Evolutionary conservation across 495 filamentous ascomycete genomes (phyloP).

Genomic region (Apodospora peruviana): DNA sequence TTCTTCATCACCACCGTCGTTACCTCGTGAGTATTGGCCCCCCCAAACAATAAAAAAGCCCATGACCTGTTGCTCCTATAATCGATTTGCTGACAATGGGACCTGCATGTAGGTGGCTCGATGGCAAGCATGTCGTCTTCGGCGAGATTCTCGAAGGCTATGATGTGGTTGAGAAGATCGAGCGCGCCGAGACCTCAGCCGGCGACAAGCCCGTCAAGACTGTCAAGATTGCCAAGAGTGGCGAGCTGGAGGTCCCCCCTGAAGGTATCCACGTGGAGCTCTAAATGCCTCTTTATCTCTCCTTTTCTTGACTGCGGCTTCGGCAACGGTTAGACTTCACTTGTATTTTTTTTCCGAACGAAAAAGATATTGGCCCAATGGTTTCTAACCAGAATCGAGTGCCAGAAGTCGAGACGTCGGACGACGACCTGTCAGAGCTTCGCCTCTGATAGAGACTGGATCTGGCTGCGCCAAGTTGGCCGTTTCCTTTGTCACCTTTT

Average conservation of each 20-base stretch:
- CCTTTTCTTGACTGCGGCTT: slow-evolving; percentile 1
- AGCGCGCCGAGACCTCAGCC: slow-evolving; percentile 63
- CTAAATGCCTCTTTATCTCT: slow-evolving; percentile 43
- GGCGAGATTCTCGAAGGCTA: slow-evolving; percentile 89
- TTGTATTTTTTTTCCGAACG: not conserved
- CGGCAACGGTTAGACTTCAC: not conserved
- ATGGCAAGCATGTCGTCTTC: slow-evolving; percentile 86
- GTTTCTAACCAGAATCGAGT: not conserved
- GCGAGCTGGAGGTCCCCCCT: slow-evolving; percentile 77
- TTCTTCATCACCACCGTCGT: slow-evolving; percentile 93
- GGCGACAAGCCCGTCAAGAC: slow-evolving; percentile 66
- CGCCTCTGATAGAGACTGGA: not conserved
- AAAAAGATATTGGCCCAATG: too few species aligned
- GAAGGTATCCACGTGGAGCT: slow-evolving; percentile 99
- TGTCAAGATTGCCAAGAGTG: slow-evolving; percentile 91
- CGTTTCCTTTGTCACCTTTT: not conserved
- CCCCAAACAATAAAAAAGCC: slow-evolving; percentile 8
- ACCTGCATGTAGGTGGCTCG: slow-evolving; percentile 77
- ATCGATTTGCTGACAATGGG: too few species aligned
- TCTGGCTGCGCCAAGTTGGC: not conserved
- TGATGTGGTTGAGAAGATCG: slow-evolving; percentile 83
- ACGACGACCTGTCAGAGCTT: not conserved
- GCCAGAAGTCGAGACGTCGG: not conserved
- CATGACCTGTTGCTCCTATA: too few species aligned
- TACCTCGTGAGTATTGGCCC: slow-evolving; percentile 59